Evolutionary conservation across 805 yeast genomes (phyloP).

Genomic region (Aciculoconidium aculeatum): DNA sequence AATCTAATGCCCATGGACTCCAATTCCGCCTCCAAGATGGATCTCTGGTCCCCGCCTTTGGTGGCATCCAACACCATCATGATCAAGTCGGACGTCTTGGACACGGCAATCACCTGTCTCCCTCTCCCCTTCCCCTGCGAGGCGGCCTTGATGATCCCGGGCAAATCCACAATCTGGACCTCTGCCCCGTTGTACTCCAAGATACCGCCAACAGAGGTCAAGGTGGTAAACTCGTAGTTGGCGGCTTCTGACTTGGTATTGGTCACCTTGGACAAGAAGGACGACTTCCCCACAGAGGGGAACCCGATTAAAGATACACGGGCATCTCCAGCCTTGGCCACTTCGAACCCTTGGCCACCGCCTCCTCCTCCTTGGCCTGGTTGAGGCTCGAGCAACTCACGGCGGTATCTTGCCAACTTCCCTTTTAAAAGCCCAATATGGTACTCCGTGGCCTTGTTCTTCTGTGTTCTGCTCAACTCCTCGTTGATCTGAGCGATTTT

Average conservation of each 20-base stretch:
- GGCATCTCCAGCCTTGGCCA: constrained; percentile 93
- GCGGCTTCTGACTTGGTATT: constrained; percentile 94
- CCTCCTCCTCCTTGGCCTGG: constrained; percentile 69
- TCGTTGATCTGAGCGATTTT: constrained; percentile 86
- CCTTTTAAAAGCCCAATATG: constrained; percentile 93
- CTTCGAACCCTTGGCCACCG: constrained; percentile 88
- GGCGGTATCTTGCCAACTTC: constrained; percentile 85
- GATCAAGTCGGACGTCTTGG: constrained; percentile 88
- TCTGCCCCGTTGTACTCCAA: constrained; percentile 94
- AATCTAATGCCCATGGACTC: constrained; percentile 92
- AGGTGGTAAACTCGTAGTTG: constrained; percentile 89
- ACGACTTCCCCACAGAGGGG: constrained; percentile 97
- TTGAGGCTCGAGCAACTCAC: constrained; percentile 87
- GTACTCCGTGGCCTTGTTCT: constrained; percentile 96
- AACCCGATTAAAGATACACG: constrained; percentile 93
- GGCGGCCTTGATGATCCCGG: constrained; percentile 96
- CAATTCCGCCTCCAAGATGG: constrained; percentile 78
- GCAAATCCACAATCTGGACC: constrained; percentile 93
- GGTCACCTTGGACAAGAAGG: constrained; percentile 82
- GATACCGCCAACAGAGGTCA: constrained; percentile 96
- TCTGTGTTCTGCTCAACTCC: constrained; percentile 92
- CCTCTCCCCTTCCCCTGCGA: constrained; percentile 97
- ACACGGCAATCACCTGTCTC: constrained; percentile 92
- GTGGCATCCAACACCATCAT: constrained; percentile 95
- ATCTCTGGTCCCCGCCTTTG: constrained; percentile 84